Base-by-base conservation (phyloP, 2,329 filamentous ascomycete species). In the Sphaerostilbella broomeana region DNA sequence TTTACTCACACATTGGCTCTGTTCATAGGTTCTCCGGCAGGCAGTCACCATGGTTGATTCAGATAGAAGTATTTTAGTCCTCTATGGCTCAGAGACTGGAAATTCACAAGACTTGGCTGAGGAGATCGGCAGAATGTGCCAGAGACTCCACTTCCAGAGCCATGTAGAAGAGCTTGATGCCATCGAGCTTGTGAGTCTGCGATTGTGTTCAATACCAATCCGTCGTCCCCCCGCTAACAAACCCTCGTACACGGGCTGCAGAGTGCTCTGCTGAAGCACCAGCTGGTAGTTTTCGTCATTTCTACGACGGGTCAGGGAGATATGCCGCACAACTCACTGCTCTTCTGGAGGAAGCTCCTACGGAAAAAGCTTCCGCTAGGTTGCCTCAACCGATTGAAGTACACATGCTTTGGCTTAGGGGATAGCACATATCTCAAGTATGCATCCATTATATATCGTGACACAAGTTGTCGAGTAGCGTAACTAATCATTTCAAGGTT, bases 301-400 rank as follows among this genome's bases (percentile, higher is more conserved):
- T 94, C 92, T 5, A 98, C 92, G 0, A 95, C 92, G 0, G 92
- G 92, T 5, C 90, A 98, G 63, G 92, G 92, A 5, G 89, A 97
- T 48, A 75, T 97, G 57, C 92, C 92, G 3, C 77, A 77, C 40
- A 97, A 97, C 68, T 79, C 84, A 3, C 72, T 79, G 29, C 67
- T 65, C 2, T 89, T 98, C 56, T 98, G 92, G 92, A 87, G 77
- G 56, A 84, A 79, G 44, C 70, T 98, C 25, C 69, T 94, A 13
- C 75, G 86, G 49, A 88, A 84, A 60, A 86, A 79, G 51, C 72
- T 98, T 19, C 77, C 82, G 10, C 70, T 79, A 3, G 77, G 74
- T 12, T 89, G 81, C 51, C 67, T 98, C 26, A 57, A 68, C 25
- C 71, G 73, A 22, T 66, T 94, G 46, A 72, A 68, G 1, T 97